A percentile compares a stretch with the other conserved stretches of the same genome.
phyloP scores from a whole-genome alignment of 2,329 filamentous ascomycete genomes.

The Epichloe baconii region DNA sequence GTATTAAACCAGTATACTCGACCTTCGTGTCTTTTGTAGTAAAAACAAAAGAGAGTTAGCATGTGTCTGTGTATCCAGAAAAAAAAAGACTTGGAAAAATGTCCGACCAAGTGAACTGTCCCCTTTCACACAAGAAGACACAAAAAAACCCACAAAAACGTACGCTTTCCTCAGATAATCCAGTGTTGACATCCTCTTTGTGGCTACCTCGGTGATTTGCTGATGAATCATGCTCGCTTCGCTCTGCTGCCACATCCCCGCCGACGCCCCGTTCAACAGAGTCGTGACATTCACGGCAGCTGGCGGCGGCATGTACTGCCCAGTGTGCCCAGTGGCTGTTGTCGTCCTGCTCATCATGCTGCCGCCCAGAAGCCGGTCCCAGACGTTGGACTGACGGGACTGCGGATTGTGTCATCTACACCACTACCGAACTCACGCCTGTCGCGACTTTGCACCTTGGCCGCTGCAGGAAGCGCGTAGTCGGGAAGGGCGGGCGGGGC shows the following conservation, averaged over 20 bases:
- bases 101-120: neutral
- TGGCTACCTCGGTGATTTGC: slow-evolving; percentile 70
- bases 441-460: slow-evolving; percentile 25
- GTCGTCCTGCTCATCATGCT: slow-evolving; percentile 7
- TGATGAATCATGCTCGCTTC: slow-evolving; percentile 39
- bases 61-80: neutral
- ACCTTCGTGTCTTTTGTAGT: slow-evolving; percentile 61
- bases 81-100: neutral
- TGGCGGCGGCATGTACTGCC: slow-evolving; percentile 11
- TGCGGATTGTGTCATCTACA: slow-evolving; percentile 6
- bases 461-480: slow-evolving; percentile 36
- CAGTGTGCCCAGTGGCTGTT: slow-evolving; percentile 2
- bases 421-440: slow-evolving; percentile 6
- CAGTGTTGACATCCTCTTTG: slow-evolving; percentile 86
- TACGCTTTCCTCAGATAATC: slow-evolving; percentile 89
- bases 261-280: neutral
- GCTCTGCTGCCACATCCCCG: slow-evolving; percentile 23
- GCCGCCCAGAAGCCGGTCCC: slow-evolving; percentile 5
- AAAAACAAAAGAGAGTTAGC: neutral
- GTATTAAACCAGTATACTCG: slow-evolving; percentile 98
- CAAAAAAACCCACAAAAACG: slow-evolving; percentile 20
- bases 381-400: slow-evolving; percentile 8
- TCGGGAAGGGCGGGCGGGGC: slow-evolving; percentile 41
- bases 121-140: neutral
- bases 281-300: slow-evolving; percentile 4